Percentiles rank a stretch among this genome's conserved stretches.
Conservation (phyloP, 2,329 filamentous ascomycete species). For the Fusarium lateritium region DNA sequence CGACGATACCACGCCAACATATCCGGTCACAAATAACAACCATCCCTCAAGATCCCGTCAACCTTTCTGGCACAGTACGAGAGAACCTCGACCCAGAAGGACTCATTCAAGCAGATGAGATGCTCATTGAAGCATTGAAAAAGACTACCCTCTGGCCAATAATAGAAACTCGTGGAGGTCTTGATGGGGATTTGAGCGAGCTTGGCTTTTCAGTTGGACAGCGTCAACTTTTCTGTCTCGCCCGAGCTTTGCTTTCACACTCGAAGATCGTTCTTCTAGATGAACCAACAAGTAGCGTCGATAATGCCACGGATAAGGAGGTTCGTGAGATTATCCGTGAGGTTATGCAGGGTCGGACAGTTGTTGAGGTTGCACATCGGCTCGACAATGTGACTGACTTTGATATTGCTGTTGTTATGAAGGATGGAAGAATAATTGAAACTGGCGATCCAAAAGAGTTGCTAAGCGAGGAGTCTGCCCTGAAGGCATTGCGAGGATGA, state of each 20-base stretch:
- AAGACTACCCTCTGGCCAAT: constrained; percentile 60
- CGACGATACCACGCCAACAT: constrained; percentile 57
- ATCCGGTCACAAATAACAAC: constrained; percentile 61
- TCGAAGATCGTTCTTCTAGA: constrained; percentile 53
- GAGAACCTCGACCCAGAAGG: constrained; percentile 63
- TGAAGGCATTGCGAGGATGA: constrained; percentile 1
- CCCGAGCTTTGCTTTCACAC: constrained; percentile 58
- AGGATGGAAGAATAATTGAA: constrained; percentile 48
- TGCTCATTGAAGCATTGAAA: constrained; percentile 59
- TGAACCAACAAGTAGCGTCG: constrained; percentile 53
- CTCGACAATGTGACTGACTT: constrained; percentile 49
- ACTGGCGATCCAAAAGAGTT: constrained; percentile 46
- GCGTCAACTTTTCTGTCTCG: constrained; percentile 64
- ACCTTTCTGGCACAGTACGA: constrained; percentile 61
- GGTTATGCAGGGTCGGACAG: constrained; percentile 45
- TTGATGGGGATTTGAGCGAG: constrained; percentile 54
- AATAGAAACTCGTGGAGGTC: constrained; percentile 56
- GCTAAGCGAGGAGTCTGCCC: constrained; percentile 23
- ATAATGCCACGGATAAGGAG: constrained; percentile 48
- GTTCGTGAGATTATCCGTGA: constrained; percentile 43
- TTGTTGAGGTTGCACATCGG: constrained; percentile 52
- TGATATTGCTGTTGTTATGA: constrained; percentile 51
- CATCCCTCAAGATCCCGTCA: constrained; percentile 65
- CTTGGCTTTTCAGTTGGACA: constrained; percentile 61
- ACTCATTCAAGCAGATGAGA: constrained; percentile 52